Conservation (phyloP, 371 early-diverging fungal species). For the Basidiobolus meristosporus region DNA sequence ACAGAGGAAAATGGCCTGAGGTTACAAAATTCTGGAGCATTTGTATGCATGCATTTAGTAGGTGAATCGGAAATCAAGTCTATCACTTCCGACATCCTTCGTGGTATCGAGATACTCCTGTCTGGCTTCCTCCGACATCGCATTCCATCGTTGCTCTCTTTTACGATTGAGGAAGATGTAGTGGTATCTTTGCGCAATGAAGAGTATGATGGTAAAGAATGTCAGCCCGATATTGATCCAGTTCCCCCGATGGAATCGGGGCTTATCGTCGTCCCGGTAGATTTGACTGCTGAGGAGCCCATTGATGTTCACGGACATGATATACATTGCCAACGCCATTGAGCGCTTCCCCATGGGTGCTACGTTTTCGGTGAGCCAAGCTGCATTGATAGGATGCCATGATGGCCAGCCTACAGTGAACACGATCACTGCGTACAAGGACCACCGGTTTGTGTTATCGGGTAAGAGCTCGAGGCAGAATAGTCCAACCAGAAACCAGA, state of each 20-base stretch:
- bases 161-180: conserved; percentile 5
- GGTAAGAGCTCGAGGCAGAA: conserved; percentile 17
- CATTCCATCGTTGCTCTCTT: conserved; percentile 5
- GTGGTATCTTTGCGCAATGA: conserved; percentile 10
- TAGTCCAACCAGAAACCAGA: conserved; percentile 16
- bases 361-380: conserved; percentile 25
- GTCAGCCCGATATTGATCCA: conserved; percentile 9
- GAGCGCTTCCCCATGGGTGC: conserved; percentile 23
- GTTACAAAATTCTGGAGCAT: no score
- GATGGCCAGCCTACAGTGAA: conserved; percentile 13
- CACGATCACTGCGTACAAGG: conserved; percentile 15
- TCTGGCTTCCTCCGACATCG: conserved; percentile 9
- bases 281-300: conserved; percentile 19
- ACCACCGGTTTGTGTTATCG: conserved; percentile 13
- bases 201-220: conserved; percentile 8
- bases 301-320: conserved; percentile 14
- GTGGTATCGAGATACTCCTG: conserved; percentile 9
- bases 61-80: conserved; percentile 8
- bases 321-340: conserved; percentile 18
- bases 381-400: conserved; percentile 26
- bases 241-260: conserved; percentile 8
- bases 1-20: no score
- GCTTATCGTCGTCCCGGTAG: conserved; percentile 11
- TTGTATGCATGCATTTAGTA: no score
- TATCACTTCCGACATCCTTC: conserved; percentile 9